Percentiles rank a stretch among this genome's conserved stretches.
Evolutionary conservation across 768 basidiomycete species (phyloP).

Genomic region (Boletus eberwhitei): DNA sequence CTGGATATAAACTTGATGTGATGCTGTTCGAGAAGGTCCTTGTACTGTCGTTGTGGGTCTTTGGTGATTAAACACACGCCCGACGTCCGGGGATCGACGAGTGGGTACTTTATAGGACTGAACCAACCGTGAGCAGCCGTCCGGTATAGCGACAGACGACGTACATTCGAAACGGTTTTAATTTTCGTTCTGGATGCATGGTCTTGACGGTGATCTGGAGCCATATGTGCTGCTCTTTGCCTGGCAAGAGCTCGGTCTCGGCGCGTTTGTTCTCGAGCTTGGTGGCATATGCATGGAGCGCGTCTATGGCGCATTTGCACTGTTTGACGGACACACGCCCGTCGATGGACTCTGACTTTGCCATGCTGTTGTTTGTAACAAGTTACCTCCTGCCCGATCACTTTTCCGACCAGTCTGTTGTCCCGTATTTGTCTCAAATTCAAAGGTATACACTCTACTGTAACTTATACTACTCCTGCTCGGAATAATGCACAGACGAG

Average conservation of each 20-base stretch:
- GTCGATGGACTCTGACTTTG: constrained; percentile 58
- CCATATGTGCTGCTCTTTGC: constrained; percentile 86
- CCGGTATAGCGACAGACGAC: constrained; percentile 26
- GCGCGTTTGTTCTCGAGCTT: constrained; percentile 63
- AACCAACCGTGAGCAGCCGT: background rate
- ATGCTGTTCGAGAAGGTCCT: constrained; percentile 77
- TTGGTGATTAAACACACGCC: constrained; percentile 91
- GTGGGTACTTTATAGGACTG: constrained; percentile 72
- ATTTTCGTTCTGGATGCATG: constrained; percentile 66
- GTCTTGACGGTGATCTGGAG: constrained; percentile 84
- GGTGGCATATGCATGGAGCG: constrained; percentile 68
- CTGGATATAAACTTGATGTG: constrained; percentile 87
- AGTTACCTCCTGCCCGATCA: too few relatives aligned
- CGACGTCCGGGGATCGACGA: constrained; percentile 79
- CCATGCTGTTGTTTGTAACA: constrained; percentile 32
- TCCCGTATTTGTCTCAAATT: constrained; percentile 12
- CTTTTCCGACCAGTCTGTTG: constrained; percentile 9
- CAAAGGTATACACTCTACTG: too few relatives aligned
- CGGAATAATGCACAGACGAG: constrained; percentile 61
- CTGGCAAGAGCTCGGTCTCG: constrained; percentile 70
- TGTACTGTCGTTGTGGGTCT: constrained; percentile 94
- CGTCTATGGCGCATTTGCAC: constrained; percentile 73
- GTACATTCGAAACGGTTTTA: constrained; percentile 85
- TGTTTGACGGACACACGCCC: constrained; percentile 67
- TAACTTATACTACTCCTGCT: too few relatives aligned